Evolutionary conservation across 2,329 filamentous ascomycete genomes (phyloP).

Genomic region (Cladosporium sp.): DNA sequence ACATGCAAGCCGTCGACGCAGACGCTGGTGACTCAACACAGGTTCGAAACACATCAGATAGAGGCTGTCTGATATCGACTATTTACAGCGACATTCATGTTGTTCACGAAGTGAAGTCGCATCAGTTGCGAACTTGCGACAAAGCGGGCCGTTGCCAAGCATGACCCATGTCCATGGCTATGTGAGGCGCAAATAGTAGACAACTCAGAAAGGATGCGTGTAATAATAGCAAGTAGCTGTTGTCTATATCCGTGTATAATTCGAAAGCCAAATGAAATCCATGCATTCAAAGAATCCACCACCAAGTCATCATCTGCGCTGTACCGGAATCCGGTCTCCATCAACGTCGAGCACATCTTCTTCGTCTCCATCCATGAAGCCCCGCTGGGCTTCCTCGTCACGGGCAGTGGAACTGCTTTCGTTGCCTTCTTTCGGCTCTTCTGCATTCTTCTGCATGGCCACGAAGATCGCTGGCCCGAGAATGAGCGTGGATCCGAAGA

Average conservation of each 20-base stretch:
- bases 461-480: constrained; percentile 66
- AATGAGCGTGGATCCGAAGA: constrained; percentile 63
- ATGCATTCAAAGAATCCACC: background rate
- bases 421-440: constrained; percentile 23
- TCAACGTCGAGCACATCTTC: constrained; percentile 2
- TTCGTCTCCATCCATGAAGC: constrained; percentile 16
- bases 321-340: background rate
- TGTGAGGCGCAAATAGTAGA: background rate
- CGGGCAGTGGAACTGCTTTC: constrained; percentile 4
- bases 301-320: background rate
- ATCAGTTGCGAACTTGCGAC: background rate
- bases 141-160: background rate
- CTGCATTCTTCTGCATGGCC: constrained; percentile 53
- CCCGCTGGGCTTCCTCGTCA: constrained; percentile 31
- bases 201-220: background rate
- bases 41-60: background rate
- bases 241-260: background rate
- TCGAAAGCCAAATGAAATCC: background rate
- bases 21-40: background rate
- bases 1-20: background rate
- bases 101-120: background rate
- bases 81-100: background rate
- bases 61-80: background rate
- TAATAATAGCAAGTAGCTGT: background rate
- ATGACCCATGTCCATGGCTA: background rate